Percentiles rank a stretch among this genome's conserved stretches.
These are phyloP conservation scores for Coprinellus micaceus DNA, from an alignment of 768 basidiomycete species.

Conservation along the genomic window DNA sequence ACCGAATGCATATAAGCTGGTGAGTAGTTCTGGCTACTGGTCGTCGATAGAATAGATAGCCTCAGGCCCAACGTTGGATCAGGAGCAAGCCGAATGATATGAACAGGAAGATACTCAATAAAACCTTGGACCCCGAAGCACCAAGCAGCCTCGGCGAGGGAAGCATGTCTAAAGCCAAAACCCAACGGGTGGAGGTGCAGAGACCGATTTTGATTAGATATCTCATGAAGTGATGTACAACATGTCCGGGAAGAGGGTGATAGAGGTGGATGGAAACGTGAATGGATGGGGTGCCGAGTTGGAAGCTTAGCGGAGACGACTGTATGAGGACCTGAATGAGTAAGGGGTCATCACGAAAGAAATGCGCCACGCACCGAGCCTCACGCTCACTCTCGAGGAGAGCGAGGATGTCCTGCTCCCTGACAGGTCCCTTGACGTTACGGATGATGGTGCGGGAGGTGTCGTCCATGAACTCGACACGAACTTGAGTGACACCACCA, in stretches of 20 bases:
- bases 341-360: background rate
- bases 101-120: background rate
- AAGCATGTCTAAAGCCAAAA: background rate
- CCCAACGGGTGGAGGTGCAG: background rate
- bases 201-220: slow-evolving; percentile 5
- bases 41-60: background rate
- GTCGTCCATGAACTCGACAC: slow-evolving; percentile 99
- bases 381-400: slow-evolving; percentile 98
- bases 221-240: slow-evolving; percentile 12
- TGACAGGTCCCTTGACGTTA: slow-evolving; percentile 97
- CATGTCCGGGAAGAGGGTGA: slow-evolving; percentile 1
- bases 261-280: slow-evolving; percentile 3
- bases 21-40: background rate
- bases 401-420: slow-evolving; percentile 94
- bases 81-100: background rate
- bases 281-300: background rate
- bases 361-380: slow-evolving; percentile 74
- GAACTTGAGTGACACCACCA: slow-evolving; percentile 98
- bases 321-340: slow-evolving; percentile 11
- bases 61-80: background rate
- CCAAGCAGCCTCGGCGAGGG: background rate
- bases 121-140: slow-evolving; percentile 1
- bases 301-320: slow-evolving; percentile 36
- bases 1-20: background rate
- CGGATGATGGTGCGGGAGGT: slow-evolving; percentile 93